Percentiles rank a stretch among this genome's conserved stretches.
Evolutionary conservation across 176 grass and related monocot genomes (phyloP).

Genomic region (Luzula sylvatica): DNA sequence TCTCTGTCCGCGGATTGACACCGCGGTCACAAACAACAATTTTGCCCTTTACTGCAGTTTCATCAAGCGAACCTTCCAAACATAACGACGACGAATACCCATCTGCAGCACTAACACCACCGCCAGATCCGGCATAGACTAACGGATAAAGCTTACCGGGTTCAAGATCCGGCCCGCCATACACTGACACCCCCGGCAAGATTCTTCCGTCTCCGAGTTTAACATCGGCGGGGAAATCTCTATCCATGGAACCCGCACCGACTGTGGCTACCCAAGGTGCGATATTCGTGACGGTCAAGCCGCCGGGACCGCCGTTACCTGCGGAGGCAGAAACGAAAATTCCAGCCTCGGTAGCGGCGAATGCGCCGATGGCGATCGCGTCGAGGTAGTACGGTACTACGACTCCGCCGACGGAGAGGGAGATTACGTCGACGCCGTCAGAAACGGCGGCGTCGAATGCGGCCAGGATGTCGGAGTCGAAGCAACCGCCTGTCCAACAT

Average conservation of each 20-base stretch:
- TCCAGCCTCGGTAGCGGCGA: constrained; percentile 68
- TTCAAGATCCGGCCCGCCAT: constrained; percentile 53
- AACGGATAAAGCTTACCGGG: constrained; percentile 53
- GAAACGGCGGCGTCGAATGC: constrained; percentile 81
- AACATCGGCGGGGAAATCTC: constrained; percentile 81
- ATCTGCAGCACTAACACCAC: constrained; percentile 21
- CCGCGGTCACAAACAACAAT: constrained; percentile 89
- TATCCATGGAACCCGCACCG: constrained; percentile 86
- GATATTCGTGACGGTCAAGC: constrained; percentile 78
- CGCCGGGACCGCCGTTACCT: constrained; percentile 81
- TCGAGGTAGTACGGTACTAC: constrained; percentile 92
- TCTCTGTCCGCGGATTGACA: constrained; percentile 68
- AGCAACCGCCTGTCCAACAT: constrained; percentile 72
- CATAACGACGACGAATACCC: constrained; percentile 81
- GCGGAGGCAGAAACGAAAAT: constrained; percentile 83
- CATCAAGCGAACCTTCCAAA: constrained; percentile 79
- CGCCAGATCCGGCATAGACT: constrained; percentile 44
- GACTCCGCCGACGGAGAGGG: constrained; percentile 75
- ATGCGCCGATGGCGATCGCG: constrained; percentile 80
- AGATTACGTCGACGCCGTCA: constrained; percentile 70
- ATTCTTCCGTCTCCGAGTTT: constrained; percentile 51
- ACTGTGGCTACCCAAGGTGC: constrained; percentile 86
- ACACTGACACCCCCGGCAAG: constrained; percentile 71
- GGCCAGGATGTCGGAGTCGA: constrained; percentile 94
- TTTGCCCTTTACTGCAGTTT: constrained; percentile 35